These are phyloP conservation scores for Saksenaea oblongispora DNA, from an alignment of 371 early-diverging fungal species.

Conservation along the genomic window DNA sequence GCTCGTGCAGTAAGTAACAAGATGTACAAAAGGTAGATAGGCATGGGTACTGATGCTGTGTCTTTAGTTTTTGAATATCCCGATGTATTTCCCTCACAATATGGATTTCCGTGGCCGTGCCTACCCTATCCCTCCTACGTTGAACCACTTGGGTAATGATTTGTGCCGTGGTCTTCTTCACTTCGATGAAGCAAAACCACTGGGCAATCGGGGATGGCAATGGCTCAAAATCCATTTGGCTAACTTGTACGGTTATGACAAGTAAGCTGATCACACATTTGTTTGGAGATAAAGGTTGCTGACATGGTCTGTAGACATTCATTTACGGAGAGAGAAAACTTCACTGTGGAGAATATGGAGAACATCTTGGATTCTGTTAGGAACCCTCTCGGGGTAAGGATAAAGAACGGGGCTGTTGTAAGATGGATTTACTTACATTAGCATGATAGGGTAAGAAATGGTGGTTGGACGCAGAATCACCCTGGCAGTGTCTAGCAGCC, in stretches of 20 bases:
- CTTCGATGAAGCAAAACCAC: slow-evolving; percentile 83
- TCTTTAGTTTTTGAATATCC: slow-evolving; percentile 75
- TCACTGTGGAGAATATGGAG: slow-evolving; percentile 71
- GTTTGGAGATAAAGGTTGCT: neutral
- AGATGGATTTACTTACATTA: neutral
- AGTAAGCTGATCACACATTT: slow-evolving; percentile 38
- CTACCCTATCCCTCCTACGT: slow-evolving; percentile 94
- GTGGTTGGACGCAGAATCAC: slow-evolving; percentile 93
- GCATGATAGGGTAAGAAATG: slow-evolving; percentile 68
- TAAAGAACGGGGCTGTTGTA: neutral
- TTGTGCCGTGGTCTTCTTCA: slow-evolving; percentile 89
- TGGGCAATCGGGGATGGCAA: slow-evolving; percentile 84
- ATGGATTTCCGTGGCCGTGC: slow-evolving; percentile 98
- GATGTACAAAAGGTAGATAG: neutral
- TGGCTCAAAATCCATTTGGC: slow-evolving; percentile 98
- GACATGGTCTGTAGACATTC: slow-evolving; percentile 51
- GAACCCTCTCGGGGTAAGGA: slow-evolving; percentile 61
- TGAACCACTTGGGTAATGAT: slow-evolving; percentile 97
- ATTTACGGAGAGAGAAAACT: slow-evolving; percentile 81
- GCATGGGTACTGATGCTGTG: neutral
- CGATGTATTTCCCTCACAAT: slow-evolving; percentile 97
- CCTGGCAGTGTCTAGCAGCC: slow-evolving; percentile 94
- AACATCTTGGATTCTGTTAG: slow-evolving; percentile 86
- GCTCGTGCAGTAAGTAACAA: slow-evolving; percentile 78
- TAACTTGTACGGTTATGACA: slow-evolving; percentile 92